phyloP scores from a whole-genome alignment of 2,329 filamentous ascomycete species.

The Aspergillus sp. region DNA sequence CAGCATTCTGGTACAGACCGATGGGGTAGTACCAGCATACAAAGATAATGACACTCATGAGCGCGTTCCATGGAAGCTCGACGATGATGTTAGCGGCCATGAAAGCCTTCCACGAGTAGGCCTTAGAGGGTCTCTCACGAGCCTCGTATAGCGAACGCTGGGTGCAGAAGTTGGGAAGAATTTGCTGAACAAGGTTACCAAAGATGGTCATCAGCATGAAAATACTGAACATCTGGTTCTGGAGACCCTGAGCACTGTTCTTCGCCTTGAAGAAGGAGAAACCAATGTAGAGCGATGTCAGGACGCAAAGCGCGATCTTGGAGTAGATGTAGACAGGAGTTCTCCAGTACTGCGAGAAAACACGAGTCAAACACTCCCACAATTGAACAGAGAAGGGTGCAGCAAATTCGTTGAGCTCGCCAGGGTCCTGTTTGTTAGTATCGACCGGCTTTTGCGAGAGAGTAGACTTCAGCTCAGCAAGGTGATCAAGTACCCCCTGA shows the following conservation, averaged over 20 bases:
- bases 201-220: constrained; percentile 86
- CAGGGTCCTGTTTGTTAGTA: constrained; percentile 46
- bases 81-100: constrained; percentile 70
- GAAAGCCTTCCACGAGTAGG: constrained; percentile 74
- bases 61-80: constrained; percentile 67
- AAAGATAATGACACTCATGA: constrained; percentile 65
- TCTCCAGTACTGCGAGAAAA: constrained; percentile 92
- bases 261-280: constrained; percentile 77
- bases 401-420: constrained; percentile 74
- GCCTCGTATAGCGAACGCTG: constrained; percentile 62
- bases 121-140: constrained; percentile 64
- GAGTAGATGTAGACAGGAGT: constrained; percentile 87
- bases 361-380: constrained; percentile 66
- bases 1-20: constrained; percentile 47
- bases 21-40: constrained; percentile 70
- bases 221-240: constrained; percentile 88
- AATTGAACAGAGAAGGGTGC: constrained; percentile 71
- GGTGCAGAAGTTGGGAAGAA: constrained; percentile 61
- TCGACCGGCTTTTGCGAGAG: constrained; percentile 45
- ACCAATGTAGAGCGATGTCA: constrained; percentile 74
- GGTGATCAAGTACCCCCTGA: constrained; percentile 55
- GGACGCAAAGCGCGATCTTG: constrained; percentile 68
- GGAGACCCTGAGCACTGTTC: constrained; percentile 75
- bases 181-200: constrained; percentile 57
- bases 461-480: constrained; percentile 54